phyloP scores from a whole-genome alignment of 371 early-diverging fungal genomes.

The Amoeboaphelidium protococcarum region DNA sequence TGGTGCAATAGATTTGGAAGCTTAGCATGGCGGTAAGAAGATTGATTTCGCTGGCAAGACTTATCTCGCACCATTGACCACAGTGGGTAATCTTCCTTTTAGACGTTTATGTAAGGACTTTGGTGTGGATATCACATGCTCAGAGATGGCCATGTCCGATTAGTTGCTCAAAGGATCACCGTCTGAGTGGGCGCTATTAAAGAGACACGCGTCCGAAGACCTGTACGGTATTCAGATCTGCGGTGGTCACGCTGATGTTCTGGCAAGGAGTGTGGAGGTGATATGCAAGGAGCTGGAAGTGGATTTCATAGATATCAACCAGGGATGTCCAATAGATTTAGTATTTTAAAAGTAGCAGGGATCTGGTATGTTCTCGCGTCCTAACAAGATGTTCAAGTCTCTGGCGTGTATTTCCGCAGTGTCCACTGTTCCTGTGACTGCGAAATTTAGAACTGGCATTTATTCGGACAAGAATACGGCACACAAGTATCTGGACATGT shows the following conservation, averaged over 20 bases:
- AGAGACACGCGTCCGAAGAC: constrained; percentile 61
- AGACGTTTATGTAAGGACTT: constrained; percentile 68
- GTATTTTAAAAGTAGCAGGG: constrained; percentile 59
- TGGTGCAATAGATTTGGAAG: constrained; percentile 1
- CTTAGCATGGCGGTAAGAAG: constrained; percentile 1
- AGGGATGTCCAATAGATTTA: constrained; percentile 84
- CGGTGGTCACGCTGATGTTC: constrained; percentile 12
- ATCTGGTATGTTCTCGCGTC: constrained; percentile 44
- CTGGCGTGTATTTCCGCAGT: constrained; percentile 37
- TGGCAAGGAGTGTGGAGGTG: constrained; percentile 35
- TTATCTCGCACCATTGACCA: constrained; percentile 87
- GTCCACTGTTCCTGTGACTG: constrained; percentile 52
- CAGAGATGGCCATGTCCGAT: constrained; percentile 71
- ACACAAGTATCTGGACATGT: constrained; percentile 35
- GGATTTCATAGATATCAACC: constrained; percentile 84
- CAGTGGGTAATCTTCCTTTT: constrained; percentile 92
- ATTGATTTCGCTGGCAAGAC: constrained; percentile 61
- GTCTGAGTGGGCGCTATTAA: constrained; percentile 66
- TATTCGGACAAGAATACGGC: constrained; percentile 30
- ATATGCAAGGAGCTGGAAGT: constrained; percentile 30
- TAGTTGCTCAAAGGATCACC: constrained; percentile 24
- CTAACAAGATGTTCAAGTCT: constrained; percentile 40
- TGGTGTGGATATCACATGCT: constrained; percentile 89
- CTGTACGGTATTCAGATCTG: constrained; percentile 69
- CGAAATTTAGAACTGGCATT: constrained; percentile 71